These are phyloP conservation scores for Cudoniella acicularis DNA, from an alignment of 495 filamentous ascomycete genomes.

Conservation along the genomic window DNA sequence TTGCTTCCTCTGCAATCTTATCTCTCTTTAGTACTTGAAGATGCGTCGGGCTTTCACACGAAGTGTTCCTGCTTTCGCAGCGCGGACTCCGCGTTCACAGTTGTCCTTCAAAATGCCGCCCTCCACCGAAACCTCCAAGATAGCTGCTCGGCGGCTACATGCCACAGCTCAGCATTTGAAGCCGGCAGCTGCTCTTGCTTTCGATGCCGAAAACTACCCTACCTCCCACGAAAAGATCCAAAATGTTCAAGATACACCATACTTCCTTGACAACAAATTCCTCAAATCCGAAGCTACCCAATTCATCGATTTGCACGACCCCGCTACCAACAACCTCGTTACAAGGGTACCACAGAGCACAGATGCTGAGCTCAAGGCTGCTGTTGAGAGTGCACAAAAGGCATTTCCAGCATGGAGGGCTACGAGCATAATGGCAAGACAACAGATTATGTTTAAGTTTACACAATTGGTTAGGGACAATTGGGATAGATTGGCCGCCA, in stretches of 20 bases:
- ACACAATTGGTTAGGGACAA: slow-evolving; percentile 84
- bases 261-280: slow-evolving; percentile 92
- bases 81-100: slow-evolving; percentile 16
- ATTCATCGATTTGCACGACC: slow-evolving; percentile 93
- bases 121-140: slow-evolving; percentile 20
- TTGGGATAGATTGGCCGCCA: slow-evolving; percentile 93
- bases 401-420: slow-evolving; percentile 86
- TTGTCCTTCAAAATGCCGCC: slow-evolving; percentile 23
- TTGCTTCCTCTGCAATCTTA: slow-evolving; percentile 6
- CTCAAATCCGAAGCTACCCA: slow-evolving; percentile 65
- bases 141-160: slow-evolving; percentile 44
- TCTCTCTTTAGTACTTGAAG: slow-evolving; percentile 1
- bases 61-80: slow-evolving; percentile 16
- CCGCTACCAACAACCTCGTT: slow-evolving; percentile 95
- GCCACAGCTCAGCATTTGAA: slow-evolving; percentile 57
- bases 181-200: slow-evolving; percentile 46
- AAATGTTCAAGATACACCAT: slow-evolving; percentile 73
- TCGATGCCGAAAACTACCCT: slow-evolving; percentile 66
- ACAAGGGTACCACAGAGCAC: slow-evolving; percentile 97
- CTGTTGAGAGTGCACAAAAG: slow-evolving; percentile 81
- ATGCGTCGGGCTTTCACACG: slow-evolving; percentile 24
- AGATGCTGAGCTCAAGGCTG: slow-evolving; percentile 81
- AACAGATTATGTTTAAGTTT: slow-evolving; percentile 98
- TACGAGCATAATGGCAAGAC: slow-evolving; percentile 77
- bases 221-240: slow-evolving; percentile 77